phyloP scores from a whole-genome alignment of 257 asterid species.

The Solanum ossicruentum region DNA sequence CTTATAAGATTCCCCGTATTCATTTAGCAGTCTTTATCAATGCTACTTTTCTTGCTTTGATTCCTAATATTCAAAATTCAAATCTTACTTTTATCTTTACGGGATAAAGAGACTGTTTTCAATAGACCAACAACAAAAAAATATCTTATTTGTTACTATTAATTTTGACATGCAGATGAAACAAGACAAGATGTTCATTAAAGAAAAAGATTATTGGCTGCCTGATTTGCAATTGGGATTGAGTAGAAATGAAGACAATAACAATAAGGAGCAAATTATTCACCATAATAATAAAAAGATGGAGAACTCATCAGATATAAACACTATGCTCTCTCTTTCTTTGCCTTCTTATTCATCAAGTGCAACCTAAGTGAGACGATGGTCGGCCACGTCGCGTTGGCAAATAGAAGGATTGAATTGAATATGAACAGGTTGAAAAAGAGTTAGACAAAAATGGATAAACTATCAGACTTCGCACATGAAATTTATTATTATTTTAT shows the following conservation, averaged over 20 bases:
- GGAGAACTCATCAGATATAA: conserved; percentile 23
- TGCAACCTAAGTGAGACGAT: neutral
- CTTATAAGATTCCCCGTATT: too few relatives aligned
- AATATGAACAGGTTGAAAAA: neutral
- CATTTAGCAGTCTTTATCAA: too few relatives aligned
- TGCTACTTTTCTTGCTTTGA: too few relatives aligned
- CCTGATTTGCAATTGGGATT: conserved; percentile 46
- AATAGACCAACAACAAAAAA: too few relatives aligned
- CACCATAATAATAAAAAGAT: neutral
- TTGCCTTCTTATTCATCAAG: conserved; percentile 1
- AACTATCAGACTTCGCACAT: neutral
- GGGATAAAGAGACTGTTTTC: too few relatives aligned
- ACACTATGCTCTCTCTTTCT: conserved; percentile 77
- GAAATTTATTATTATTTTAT: neutral
- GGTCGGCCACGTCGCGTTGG: neutral
- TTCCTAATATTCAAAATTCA: too few relatives aligned
- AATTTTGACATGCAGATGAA: conserved; percentile 7
- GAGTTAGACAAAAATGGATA: neutral
- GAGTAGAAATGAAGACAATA: conserved; percentile 20
- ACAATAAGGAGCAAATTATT: conserved; percentile 7
- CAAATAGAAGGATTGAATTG: neutral
- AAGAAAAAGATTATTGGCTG: conserved; percentile 15
- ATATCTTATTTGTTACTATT: neutral
- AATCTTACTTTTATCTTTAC: too few relatives aligned
- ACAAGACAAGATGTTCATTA: conserved; percentile 11